Evolutionary conservation across 805 yeast species (phyloP).

Genomic region (Candida namnaoensis): DNA sequence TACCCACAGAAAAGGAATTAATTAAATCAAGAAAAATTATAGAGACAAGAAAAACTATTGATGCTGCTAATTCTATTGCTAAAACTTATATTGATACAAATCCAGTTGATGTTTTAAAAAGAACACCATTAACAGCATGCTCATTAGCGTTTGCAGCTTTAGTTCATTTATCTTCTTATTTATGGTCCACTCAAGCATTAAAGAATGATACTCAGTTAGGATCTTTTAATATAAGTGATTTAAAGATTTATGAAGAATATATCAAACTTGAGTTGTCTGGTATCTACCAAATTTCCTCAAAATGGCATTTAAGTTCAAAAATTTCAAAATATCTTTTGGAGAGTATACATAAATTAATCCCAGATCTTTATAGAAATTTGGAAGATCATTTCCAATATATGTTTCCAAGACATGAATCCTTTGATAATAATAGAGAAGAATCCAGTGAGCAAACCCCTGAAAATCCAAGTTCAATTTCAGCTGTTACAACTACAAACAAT

Average conservation of each 20-base stretch:
- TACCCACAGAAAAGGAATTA: conserved; percentile 20
- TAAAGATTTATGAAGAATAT: conserved; percentile 36
- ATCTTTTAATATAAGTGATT: conserved; percentile 23
- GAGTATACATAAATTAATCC: conserved; percentile 31
- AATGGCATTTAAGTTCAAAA: conserved; percentile 41
- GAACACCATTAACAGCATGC: conserved; percentile 46
- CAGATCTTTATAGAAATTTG: conserved; percentile 29
- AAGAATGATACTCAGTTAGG: neutral
- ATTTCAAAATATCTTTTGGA: conserved; percentile 38
- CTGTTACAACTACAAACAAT: too few species aligned
- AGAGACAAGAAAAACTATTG: conserved; percentile 45
- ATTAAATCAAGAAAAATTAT: conserved; percentile 36
- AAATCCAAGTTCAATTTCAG: too few species aligned
- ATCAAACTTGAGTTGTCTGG: conserved; percentile 41
- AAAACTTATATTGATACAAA: conserved; percentile 37
- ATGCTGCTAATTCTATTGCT: conserved; percentile 42
- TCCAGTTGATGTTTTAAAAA: conserved; percentile 29
- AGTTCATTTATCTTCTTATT: conserved; percentile 42
- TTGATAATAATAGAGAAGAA: too few species aligned
- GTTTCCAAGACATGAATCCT: too few species aligned
- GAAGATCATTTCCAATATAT: conserved; percentile 20
- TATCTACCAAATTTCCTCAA: conserved; percentile 38
- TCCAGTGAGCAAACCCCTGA: too few species aligned
- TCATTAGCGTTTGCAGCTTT: conserved; percentile 43
- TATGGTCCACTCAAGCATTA: conserved; percentile 35